phyloP scores from a whole-genome alignment of 1,284 basidiomycete genomes.

The Cutaneotrichosporon sp. region DNA sequence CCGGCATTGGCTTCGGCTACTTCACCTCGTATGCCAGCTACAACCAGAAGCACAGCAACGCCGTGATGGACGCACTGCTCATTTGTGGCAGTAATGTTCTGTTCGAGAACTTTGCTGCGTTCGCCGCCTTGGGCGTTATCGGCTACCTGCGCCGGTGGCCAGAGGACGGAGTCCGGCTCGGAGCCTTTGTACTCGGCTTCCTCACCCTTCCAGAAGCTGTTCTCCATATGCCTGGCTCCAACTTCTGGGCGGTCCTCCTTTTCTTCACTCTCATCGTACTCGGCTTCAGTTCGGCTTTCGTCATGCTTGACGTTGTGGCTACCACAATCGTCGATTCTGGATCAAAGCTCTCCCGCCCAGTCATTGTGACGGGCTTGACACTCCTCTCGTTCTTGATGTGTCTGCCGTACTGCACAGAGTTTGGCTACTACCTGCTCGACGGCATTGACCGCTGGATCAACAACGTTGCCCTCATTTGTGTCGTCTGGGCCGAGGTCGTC shows the following conservation, averaged over 20 bases:
- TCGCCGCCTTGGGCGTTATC: conserved; percentile 24
- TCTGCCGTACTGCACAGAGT: conserved; percentile 27
- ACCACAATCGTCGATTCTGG: conserved; percentile 23
- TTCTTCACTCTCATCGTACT: conserved; percentile 28
- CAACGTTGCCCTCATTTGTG: conserved; percentile 22
- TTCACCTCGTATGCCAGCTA: conserved; percentile 27
- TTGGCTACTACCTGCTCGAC: conserved; percentile 25
- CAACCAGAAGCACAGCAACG: conserved; percentile 28
- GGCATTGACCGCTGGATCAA: conserved; percentile 27
- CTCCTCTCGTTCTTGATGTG: conserved; percentile 24
- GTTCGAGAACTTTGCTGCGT: conserved; percentile 26
- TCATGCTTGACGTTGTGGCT: conserved; percentile 27
- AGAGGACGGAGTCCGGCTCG: conserved; percentile 25
- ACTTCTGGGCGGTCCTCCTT: conserved; percentile 26
- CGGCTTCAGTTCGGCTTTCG: conserved; percentile 24
- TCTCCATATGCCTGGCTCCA: conserved; percentile 25
- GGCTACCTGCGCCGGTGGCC: conserved; percentile 25
- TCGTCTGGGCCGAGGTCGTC: conserved; percentile 25
- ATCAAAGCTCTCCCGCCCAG: conserved; percentile 18
- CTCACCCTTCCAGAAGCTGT: conserved; percentile 26
- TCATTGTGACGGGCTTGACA: conserved; percentile 20
- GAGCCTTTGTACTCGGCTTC: conserved; percentile 34
- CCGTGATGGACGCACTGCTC: conserved; percentile 25
- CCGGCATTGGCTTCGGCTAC: conserved; percentile 27
- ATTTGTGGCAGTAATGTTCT: conserved; percentile 23